A percentile compares a stretch with the other conserved stretches of the same genome.
These are phyloP conservation scores for Wickerhamiella hasegawae DNA, from an alignment of 805 yeast genomes.

Conservation along the genomic window DNA sequence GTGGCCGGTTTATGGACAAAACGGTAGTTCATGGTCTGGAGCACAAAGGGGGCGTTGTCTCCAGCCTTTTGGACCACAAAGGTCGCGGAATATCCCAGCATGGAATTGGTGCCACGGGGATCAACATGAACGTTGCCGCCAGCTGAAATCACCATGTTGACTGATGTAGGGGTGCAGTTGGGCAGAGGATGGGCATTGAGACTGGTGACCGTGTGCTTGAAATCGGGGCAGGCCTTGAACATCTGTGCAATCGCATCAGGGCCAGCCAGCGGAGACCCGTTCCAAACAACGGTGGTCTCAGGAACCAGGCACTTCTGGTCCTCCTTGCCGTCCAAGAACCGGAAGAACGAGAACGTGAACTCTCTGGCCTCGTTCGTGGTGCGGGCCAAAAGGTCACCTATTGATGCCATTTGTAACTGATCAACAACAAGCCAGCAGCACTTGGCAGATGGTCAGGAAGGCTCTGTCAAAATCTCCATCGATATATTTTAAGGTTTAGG, in stretches of 20 bases:
- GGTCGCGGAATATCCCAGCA: conserved; percentile 22
- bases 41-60: conserved; percentile 7
- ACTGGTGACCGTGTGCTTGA: conserved; percentile 22
- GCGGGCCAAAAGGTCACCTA: too few relatives aligned
- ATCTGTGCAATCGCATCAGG: conserved; percentile 22
- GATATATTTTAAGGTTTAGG: too few relatives aligned
- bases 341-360: not conserved
- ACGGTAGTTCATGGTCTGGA: conserved; percentile 21
- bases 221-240: conserved; percentile 21
- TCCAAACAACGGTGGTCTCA: conserved; percentile 25
- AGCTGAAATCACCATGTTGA: conserved; percentile 18
- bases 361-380: not conserved
- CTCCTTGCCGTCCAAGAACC: not conserved
- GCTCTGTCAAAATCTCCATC: too few relatives aligned
- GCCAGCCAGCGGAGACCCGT: conserved; percentile 28
- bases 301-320: conserved; percentile 9
- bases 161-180: conserved; percentile 10
- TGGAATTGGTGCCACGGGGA: conserved; percentile 15
- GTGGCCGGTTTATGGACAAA: conserved; percentile 20
- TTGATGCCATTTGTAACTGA: too few relatives aligned
- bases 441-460: too few relatives aligned
- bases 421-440: too few relatives aligned
- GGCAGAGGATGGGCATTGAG: conserved; percentile 26
- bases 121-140: conserved; percentile 20
- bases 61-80: conserved; percentile 16